Percentiles rank a stretch among this genome's conserved stretches.
phyloP scores from a whole-genome alignment of 164 flowering plant species.

The Umbilicus rupestris region DNA sequence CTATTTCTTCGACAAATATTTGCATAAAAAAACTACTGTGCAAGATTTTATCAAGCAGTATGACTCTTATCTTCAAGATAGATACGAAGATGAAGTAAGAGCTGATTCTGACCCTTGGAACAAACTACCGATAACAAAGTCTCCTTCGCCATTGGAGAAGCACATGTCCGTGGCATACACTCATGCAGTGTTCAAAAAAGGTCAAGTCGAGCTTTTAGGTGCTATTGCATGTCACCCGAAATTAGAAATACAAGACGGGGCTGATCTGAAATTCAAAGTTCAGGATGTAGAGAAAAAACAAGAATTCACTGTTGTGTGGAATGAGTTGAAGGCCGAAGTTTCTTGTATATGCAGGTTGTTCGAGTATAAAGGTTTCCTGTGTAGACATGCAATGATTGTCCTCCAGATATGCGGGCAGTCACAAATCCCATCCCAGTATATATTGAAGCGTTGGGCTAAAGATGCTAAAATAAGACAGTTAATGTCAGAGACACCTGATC shows the following conservation, averaged over 20 bases:
- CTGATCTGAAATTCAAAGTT: neutral
- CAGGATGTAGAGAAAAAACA: slow-evolving; percentile 1
- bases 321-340: neutral
- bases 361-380: slow-evolving; percentile 9
- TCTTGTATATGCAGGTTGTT: slow-evolving; percentile 8
- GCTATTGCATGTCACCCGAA: slow-evolving; percentile 1
- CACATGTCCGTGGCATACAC: slow-evolving; percentile 5
- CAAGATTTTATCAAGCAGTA: slow-evolving; percentile 8
- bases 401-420: slow-evolving; percentile 8
- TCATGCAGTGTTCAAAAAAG: slow-evolving; percentile 9
- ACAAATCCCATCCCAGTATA: slow-evolving; percentile 9
- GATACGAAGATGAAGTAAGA: slow-evolving; percentile 5
- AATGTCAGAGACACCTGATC: neutral
- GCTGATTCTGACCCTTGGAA: slow-evolving; percentile 10
- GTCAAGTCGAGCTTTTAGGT: slow-evolving; percentile 6
- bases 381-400: slow-evolving; percentile 11
- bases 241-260: neutral
- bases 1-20: slow-evolving; percentile 8
- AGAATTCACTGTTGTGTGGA: slow-evolving; percentile 3
- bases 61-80: neutral
- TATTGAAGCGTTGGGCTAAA: slow-evolving; percentile 8
- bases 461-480: slow-evolving; percentile 8
- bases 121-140: neutral
- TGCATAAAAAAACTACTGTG: slow-evolving; percentile 5
- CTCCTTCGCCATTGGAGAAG: slow-evolving; percentile 7